A percentile compares a stretch with the other conserved stretches of the same genome.
These are phyloP conservation scores for Neotropicomus parvogracilis DNA, from an alignment of 1,284 basidiomycete genomes.

Conservation along the genomic window DNA sequence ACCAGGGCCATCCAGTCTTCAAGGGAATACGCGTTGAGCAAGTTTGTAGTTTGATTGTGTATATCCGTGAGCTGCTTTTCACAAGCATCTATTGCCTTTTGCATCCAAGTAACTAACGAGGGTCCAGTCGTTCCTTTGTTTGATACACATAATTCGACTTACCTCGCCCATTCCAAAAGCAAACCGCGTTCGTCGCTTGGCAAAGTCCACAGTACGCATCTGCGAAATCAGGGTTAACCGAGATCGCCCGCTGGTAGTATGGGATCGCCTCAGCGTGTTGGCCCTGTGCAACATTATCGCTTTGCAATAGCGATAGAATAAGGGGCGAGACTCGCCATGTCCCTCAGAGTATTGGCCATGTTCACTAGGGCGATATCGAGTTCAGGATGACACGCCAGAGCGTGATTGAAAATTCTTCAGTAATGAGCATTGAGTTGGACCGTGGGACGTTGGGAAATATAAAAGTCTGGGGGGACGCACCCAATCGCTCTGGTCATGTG, in stretches of 20 bases:
- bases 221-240: conserved; percentile 50
- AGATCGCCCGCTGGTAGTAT: conserved; percentile 53
- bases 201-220: conserved; percentile 58
- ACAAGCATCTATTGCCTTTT: conserved; percentile 44
- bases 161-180: conserved; percentile 54
- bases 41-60: conserved; percentile 39
- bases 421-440: conserved; percentile 1
- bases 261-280: conserved; percentile 50
- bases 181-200: conserved; percentile 51
- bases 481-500: conserved; percentile 48
- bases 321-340: conserved; percentile 35
- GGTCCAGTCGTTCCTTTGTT: conserved; percentile 20
- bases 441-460: background rate
- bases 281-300: conserved; percentile 33
- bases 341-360: conserved; percentile 58
- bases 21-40: conserved; percentile 36
- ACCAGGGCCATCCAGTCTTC: conserved; percentile 48
- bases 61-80: conserved; percentile 45
- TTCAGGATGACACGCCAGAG: conserved; percentile 51
- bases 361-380: conserved; percentile 62
- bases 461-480: conserved; percentile 30
- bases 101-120: conserved; percentile 42
- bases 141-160: conserved; percentile 13
- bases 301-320: background rate
- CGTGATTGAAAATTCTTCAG: conserved; percentile 32